phyloP scores from a whole-genome alignment of 768 basidiomycete species.

The Lyophyllum shimeji region DNA sequence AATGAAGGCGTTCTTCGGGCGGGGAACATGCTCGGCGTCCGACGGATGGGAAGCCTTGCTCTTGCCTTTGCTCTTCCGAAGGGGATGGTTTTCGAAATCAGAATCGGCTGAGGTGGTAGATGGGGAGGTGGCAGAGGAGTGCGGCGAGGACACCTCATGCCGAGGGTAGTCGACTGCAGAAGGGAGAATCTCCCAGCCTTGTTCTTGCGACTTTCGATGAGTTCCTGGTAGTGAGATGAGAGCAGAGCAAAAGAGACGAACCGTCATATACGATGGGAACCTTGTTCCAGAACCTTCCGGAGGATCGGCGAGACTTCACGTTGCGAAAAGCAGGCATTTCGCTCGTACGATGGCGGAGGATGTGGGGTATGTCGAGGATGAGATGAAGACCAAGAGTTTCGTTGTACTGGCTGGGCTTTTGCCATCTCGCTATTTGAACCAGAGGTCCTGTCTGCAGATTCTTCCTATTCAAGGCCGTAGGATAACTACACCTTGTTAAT shows the following conservation, averaged over 20 bases:
- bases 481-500: conserved; percentile 24
- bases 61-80: conserved; percentile 11
- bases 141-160: conserved; percentile 7
- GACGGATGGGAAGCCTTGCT: conserved; percentile 12
- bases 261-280: conserved; percentile 23
- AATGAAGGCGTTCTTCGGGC: conserved; percentile 41
- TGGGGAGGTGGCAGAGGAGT: conserved; percentile 10
- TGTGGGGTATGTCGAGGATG: background rate
- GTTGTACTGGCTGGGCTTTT: conserved; percentile 1
- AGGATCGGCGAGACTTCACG: conserved; percentile 20
- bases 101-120: conserved; percentile 12
- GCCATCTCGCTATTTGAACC: conserved; percentile 21
- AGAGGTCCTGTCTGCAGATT: conserved; percentile 5
- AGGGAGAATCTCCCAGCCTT: conserved; percentile 20
- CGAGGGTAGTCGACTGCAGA: background rate
- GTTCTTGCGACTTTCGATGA: conserved; percentile 10
- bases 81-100: conserved; percentile 3
- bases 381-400: background rate
- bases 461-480: conserved; percentile 24
- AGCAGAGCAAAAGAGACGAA: conserved; percentile 14
- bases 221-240: background rate
- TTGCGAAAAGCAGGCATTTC: conserved; percentile 31
- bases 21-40: conserved; percentile 25
- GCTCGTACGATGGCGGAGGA: background rate
- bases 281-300: conserved; percentile 21